Conservation (phyloP, 78 protist species). For the Bigelowiella natans region DNA sequence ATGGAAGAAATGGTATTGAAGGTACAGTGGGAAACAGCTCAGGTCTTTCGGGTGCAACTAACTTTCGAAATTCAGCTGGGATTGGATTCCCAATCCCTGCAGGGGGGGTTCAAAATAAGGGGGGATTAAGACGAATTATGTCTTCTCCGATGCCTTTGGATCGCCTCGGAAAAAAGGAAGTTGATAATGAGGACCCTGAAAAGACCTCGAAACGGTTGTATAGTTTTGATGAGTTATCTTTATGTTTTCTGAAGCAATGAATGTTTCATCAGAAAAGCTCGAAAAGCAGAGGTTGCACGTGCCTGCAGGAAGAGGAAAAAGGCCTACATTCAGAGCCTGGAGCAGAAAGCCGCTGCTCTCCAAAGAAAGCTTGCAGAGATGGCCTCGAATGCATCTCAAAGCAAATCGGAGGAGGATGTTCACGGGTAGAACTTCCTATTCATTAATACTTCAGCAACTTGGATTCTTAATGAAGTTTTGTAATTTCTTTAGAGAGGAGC, state of each 20-base stretch:
- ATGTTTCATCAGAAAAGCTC: neutral
- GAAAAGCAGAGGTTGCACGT: neutral
- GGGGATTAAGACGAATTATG: neutral
- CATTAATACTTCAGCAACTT: neutral
- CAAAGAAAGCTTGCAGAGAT: neutral
- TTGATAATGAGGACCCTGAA: neutral
- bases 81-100: too few relatives aligned
- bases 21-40: too few relatives aligned
- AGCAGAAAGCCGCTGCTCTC: neutral
- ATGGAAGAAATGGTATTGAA: too few relatives aligned
- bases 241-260: too few relatives aligned
- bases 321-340: neutral
- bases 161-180: neutral
- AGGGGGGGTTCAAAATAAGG: too few relatives aligned
- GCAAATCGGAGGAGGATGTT: neutral
- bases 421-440: neutral
- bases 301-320: neutral
- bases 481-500: neutral
- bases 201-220: neutral
- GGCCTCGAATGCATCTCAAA: neutral
- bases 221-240: too few relatives aligned
- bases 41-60: too few relatives aligned
- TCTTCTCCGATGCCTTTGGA: neutral
- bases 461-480: too few relatives aligned
- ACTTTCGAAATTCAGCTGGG: too few relatives aligned